Conservation (phyloP, 345 rosid genomes). For the Aurinia saxatilis region DNA sequence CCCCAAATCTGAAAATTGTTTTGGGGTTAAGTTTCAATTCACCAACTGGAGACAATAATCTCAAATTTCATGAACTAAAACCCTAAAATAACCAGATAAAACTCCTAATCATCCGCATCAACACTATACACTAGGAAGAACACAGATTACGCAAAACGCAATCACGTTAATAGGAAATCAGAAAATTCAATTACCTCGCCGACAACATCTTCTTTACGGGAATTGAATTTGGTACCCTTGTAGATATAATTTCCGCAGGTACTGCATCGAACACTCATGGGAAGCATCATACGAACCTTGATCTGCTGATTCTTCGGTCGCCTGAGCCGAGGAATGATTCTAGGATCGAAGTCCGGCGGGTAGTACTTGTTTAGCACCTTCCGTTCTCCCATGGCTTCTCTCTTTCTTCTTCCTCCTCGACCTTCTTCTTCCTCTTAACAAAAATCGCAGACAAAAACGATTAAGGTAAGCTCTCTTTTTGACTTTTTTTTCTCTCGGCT, state of each 20-base stretch:
- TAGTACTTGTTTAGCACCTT: slow-evolving; percentile 89
- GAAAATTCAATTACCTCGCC: slow-evolving; percentile 57
- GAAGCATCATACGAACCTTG: slow-evolving; percentile 95
- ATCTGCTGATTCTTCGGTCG: slow-evolving; percentile 86
- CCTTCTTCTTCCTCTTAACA: slow-evolving; percentile 2
- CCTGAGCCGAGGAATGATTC: slow-evolving; percentile 65
- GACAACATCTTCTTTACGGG: slow-evolving; percentile 78
- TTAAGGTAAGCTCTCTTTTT: no score
- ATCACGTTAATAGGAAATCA: not conserved
- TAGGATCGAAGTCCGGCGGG: slow-evolving; percentile 93
- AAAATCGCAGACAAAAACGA: not conserved
- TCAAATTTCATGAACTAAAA: not conserved
- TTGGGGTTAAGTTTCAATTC: not conserved
- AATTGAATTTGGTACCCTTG: slow-evolving; percentile 90
- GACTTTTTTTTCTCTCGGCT: not conserved
- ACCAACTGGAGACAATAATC: not conserved
- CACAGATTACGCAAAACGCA: not conserved
- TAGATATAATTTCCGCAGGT: slow-evolving; percentile 89
- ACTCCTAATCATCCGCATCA: no score
- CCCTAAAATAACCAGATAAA: not conserved
- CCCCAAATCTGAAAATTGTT: slow-evolving; percentile 12
- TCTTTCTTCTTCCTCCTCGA: slow-evolving; percentile 9
- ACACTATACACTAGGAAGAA: not conserved
- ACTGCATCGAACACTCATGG: slow-evolving; percentile 91
- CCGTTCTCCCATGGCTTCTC: slow-evolving; percentile 73